A percentile compares a stretch with the other conserved stretches of the same genome.
Conservation (phyloP, 148 eudicot genomes). For the Amaranthus palmeri region DNA sequence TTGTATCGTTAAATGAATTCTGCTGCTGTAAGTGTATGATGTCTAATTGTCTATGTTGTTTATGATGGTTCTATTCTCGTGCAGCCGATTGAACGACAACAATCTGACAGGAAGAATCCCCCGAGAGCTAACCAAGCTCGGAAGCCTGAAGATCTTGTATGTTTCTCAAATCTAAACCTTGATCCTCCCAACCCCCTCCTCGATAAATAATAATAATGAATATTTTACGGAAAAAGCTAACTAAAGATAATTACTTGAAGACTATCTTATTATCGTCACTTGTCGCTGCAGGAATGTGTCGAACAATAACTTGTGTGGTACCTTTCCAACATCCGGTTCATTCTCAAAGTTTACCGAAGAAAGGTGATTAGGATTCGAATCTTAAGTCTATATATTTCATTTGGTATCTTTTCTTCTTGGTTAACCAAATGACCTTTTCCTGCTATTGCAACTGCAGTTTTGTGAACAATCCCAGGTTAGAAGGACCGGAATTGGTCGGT, state of each 20-base stretch:
- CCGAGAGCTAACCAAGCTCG: constrained; percentile 57
- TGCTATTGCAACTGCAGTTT: constrained; percentile 39
- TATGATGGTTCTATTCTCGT: background rate
- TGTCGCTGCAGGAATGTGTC: constrained; percentile 56
- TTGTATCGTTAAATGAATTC: too few relatives aligned
- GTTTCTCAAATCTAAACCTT: constrained; percentile 2
- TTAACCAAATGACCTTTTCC: background rate
- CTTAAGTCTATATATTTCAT: background rate
- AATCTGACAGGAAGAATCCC: constrained; percentile 64
- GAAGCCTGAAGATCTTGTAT: constrained; percentile 57
- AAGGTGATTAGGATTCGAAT: constrained; percentile 34
- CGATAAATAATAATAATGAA: too few relatives aligned
- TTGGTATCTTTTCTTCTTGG: background rate
- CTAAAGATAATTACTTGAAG: background rate
- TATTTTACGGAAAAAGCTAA: too few relatives aligned
- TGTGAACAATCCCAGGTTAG: constrained; percentile 55
- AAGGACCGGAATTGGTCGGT: constrained; percentile 81
- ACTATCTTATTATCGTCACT: background rate
- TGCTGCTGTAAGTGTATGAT: too few relatives aligned
- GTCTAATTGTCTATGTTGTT: background rate
- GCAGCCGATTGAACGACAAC: constrained; percentile 56
- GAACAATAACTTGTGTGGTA: constrained; percentile 68
- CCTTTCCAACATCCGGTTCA: constrained; percentile 64
- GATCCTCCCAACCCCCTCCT: background rate
- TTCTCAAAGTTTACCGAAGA: constrained; percentile 72